Evolutionary conservation across 78 protist genomes (phyloP).

Genomic region (Chrysochromulina tobinii): DNA sequence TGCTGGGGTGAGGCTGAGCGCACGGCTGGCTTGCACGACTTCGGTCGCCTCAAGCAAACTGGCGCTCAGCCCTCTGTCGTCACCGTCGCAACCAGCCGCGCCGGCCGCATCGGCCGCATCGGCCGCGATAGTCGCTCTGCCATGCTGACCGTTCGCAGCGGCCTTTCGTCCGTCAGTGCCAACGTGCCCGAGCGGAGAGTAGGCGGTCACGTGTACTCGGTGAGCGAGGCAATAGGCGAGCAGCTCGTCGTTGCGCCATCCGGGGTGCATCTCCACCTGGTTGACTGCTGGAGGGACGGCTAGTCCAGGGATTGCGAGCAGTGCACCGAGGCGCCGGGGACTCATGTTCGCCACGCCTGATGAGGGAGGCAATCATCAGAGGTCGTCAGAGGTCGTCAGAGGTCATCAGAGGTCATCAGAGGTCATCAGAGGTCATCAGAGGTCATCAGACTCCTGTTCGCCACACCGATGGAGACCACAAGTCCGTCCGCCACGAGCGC

Average conservation of each 20-base stretch:
- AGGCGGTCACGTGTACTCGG: not conserved
- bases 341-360: not conserved
- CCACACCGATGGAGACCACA: not conserved
- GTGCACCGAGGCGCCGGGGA: not conserved
- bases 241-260: not conserved
- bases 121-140: too few species aligned
- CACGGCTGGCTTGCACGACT: not conserved
- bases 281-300: not conserved
- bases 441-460: not conserved
- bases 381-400: too few species aligned
- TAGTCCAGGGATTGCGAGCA: not conserved
- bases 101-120: too few species aligned
- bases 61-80: not conserved
- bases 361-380: not conserved
- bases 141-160: too few species aligned
- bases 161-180: too few species aligned
- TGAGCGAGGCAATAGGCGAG: not conserved
- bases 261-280: slow-evolving; percentile 10
- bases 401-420: not conserved
- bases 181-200: not conserved
- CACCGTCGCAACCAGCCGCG: not conserved
- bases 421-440: too few species aligned
- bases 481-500: not conserved
- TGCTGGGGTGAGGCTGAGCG: not conserved
- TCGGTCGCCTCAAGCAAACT: not conserved